Base-by-base conservation (phyloP, 805 yeast species). In the Blastobotrys attinorum region DNA sequence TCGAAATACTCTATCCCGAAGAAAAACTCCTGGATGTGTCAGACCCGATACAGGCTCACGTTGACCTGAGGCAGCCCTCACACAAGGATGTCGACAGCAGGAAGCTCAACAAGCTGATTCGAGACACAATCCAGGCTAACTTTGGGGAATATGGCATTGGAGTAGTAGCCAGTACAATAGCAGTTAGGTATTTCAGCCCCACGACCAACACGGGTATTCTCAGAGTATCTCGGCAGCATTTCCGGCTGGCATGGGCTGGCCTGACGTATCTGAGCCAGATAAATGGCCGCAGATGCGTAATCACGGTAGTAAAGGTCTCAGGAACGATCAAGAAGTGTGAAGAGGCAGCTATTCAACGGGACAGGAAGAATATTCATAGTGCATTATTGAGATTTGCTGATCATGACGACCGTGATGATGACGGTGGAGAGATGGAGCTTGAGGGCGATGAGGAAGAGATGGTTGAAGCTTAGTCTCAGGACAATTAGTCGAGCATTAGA, bases 291-390 rank as follows among this genome's bases (percentile, higher is more conserved):
- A 62, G 60, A 0, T 73, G 78, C 3, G 71, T 82, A 8, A 60
- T 88, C 13, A 69, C 79, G 43, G 80, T 84, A 22, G 64, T 74
- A 3, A 83, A 81, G 45, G 77, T 85, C 0, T 81, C 95, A 56
- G 97, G 96, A 0, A 87, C 96, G 0, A 88, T 89, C 25, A 81
- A 79, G 58, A 86, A 85, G 57, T 76, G 94, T 50, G 95, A 89
- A 58, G 73, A 78, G 50, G 75, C 70, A 46, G 81, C 88, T 0
- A 77, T 85, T 22, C 60, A 70, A n/a, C 22, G 45, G 21, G 31
- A 43, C 29, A 39, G 31, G 18, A 11, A 18, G n/a, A 13, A 18
- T 16, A 39, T 39, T 20, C 25, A 39, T 13, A 32, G 20, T 16
- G 36, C 36, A 6, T 17, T 32, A 22, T 22, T 32, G 13, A n/a